Base-by-base conservation (phyloP, 345 rosid genomes). In the Heritiera fomes region DNA sequence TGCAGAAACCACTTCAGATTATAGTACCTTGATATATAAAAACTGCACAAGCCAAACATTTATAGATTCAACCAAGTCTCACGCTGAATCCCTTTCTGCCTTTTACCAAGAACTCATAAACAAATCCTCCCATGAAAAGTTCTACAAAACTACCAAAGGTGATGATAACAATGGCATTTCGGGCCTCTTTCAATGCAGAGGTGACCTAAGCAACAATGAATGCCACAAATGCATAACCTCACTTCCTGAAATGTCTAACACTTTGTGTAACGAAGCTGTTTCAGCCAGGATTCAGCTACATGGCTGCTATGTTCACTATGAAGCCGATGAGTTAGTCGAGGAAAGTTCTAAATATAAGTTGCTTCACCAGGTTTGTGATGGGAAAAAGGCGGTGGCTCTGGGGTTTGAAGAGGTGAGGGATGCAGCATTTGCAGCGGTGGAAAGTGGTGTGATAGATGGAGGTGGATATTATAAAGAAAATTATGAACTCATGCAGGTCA, bases 101-200 rank as follows among this genome's bases (percentile, higher is more conserved):
- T 83, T 91, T 59, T 88, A 87, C 75, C 66, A 79, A 45, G 84
- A 88, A 68, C 87, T 93, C 32, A 61, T 78, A 55, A 62, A 90
- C 0, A 87, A 85, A 71, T 88, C 98, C 5, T 81, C 81, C 46
- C 73, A 71, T 1, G 83, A 86, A 69, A 93, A 82, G 73, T 95
- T 90, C 86, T 90, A 70, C 77, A 90, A 87, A 83, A 73, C 94
- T 81, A 77, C 86, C 0, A 80, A 82, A 1, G 94, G 92, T 15
- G 82, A 83, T 32, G 82, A 62, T 1, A 56, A 75, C 28, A 61
- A 75, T 38, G 91, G 84, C 3, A 80, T 92, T 71, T 89, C 94
- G 0, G 98, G 94, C 49, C 82, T 87, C 76, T 95, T 85, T 55
- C 98, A 91, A 20, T 93, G 98, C 82, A 86, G 88, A 75, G 84